Conservation (phyloP, 1,139 yeast species). For the Diutina scorzettiae region DNA sequence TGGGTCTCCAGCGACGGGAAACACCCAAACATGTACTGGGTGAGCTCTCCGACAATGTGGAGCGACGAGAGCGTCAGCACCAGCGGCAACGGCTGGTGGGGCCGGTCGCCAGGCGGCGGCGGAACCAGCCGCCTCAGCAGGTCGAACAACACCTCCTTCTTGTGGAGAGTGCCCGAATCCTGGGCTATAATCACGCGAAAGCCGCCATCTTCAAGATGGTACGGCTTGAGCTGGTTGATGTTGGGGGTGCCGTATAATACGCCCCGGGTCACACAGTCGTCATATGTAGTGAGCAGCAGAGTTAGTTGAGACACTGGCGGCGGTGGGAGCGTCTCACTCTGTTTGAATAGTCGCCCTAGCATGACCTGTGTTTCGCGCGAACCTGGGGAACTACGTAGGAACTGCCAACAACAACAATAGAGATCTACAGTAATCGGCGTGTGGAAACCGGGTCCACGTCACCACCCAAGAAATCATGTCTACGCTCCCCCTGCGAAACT, state of each 20-base stretch:
- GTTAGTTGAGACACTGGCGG: background rate
- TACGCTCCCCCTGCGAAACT: no score
- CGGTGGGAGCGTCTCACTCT: background rate
- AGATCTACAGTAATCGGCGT: no score
- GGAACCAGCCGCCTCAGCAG: background rate
- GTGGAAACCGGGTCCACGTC: no score
- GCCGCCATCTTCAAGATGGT: slow-evolving; percentile 2
- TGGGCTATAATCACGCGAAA: background rate
- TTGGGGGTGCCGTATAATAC: slow-evolving; percentile 2
- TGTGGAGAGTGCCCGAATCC: background rate
- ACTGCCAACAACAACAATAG: no score
- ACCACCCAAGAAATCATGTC: no score
- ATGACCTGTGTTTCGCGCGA: no score
- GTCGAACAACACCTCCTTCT: slow-evolving; percentile 1
- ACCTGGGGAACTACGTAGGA: no score
- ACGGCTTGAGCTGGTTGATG: slow-evolving; percentile 1
- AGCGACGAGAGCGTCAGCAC: background rate
- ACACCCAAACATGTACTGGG: slow-evolving; percentile 48
- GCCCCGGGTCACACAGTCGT: slow-evolving; percentile 4
- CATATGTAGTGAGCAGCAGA: slow-evolving; percentile 5
- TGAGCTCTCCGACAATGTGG: slow-evolving; percentile 23
- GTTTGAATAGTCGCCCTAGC: slow-evolving; percentile 5
- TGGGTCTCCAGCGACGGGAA: slow-evolving; percentile 38
- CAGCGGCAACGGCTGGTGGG: background rate
- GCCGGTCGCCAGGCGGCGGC: background rate